Evolutionary conservation across 2,329 filamentous ascomycete species (phyloP), one percentile per base, ranked within the genome.

Genomic region (Pseudocercospora vitis): DNA sequence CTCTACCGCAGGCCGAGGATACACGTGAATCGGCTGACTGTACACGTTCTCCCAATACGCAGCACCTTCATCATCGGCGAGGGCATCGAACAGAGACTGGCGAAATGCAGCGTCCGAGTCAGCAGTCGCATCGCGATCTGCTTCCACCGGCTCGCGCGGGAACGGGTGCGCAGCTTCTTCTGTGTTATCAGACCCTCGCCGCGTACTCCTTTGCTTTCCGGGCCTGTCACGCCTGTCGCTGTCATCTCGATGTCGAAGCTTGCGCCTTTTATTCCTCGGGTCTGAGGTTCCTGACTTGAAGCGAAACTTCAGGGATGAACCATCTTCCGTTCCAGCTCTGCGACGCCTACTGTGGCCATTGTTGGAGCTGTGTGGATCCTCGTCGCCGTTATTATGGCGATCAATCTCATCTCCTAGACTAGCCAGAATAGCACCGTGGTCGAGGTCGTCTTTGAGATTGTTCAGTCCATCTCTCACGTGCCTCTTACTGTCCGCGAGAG

Each of bases 31-130:
- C 0, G 94, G 92, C 70, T 97, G 92, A 1, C 91, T 91, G 72
- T 97, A 99, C n/a, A 99, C 89, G 12, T 84, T 83, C 70, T 96
- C 87, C 94, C 94, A 99, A 75, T 94, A 99, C 6, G 85, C 82
- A 1, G 94, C 94, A 42, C 92, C 94, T 73, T 99, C 94, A 68
- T 97, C 92, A 71, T 99, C 94, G 31, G 91, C 92, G 72, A 99
- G 86, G 26, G 94, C 94, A 71, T 99, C 94, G 74, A 97, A 97
- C 4, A 99, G 84, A 0, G 91, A 96, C 71, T 95, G 89, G 24
- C 89, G 86, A 70, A 99, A 99, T 0, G 92, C 90, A 0, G 81
- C 77, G 33, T 90, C 85, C 0, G 89, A 80, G 62, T 87, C 82
- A 12, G 88, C 75, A 0, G 55, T 48, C 11, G 51, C 59, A 6